Base-by-base conservation (phyloP, 2,329 filamentous ascomycete species). In the Thelonectria rubi region DNA sequence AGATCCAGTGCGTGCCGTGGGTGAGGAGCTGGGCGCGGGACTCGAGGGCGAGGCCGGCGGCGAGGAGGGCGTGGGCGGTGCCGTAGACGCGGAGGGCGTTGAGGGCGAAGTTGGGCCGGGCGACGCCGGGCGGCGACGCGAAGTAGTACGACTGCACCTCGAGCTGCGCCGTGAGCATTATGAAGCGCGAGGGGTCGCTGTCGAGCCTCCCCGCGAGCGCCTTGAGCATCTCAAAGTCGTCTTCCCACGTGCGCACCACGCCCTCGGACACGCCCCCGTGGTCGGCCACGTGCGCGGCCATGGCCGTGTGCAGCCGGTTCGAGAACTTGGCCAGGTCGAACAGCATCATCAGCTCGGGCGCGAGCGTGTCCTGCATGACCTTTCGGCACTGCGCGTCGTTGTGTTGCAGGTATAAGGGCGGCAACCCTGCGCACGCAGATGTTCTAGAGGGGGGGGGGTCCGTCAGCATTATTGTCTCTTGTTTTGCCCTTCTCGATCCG, bases 101-200 rank as follows among this genome's bases (percentile, higher is more conserved):
- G 50, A 80, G 75, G 60, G 77, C 79, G 57, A 83, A 76, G 12
- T 70, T 64, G 18, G 72, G 67, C 73, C 75, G 42, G 77, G 78
- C 2, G 72, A 70, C 64, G 71, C 76, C 62, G 74, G 79, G 76
- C 0, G 78, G 75, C 3, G 80, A 81, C 63, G 80, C 76, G 65
- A 86, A 81, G 74, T 85, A 85, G 72, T 81, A 85, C 1, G 76
- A 73, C 63, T 86, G 83, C 9, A 86, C 78, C 58, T 86, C 83
- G n/a, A 85, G 77, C 20, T 81, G 77, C 1, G 82, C 80, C 0
- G 82, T 76, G 3, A 85, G 71, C 9, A 83, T 73, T 50, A 82
- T 81, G 67, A 85, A 83, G 15, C 79, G 76, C 54, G 82, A 80
- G 20, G 82, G 71, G 40, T 84, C 82, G 58, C 82, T 80, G 48